Base-by-base conservation (phyloP, 805 yeast genomes). In the Candida insectorum region DNA sequence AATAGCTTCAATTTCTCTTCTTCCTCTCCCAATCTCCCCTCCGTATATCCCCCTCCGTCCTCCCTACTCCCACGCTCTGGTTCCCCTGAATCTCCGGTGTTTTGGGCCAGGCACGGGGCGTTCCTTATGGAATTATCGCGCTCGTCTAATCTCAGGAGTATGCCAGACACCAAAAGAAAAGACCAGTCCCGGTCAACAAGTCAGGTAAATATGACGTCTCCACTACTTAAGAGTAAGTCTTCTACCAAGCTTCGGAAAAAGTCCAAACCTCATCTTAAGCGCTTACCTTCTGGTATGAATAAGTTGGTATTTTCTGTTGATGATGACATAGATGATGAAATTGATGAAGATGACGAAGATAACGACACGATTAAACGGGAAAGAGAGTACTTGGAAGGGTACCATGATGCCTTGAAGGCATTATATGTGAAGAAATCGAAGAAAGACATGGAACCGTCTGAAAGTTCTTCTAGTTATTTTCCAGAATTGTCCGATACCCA, bases 261-360 rank as follows among this genome's bases (percentile, higher is more conserved):
- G 39, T 49, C 56, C 19, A 52, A 52, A 33, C 69, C 69, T 5
- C 63, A 50, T 23, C 43, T 62, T 20, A 60, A 59, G 35, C 46
- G 67, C 16, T 30, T 47, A 22, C 33, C 42, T 16, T 33, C 41
- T 3, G 47, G 44, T 5, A 42, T 24, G 18, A 37, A 39, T 38
- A 66, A 66, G 41, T 48, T 62, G 28, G 64, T 83, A 0, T 86
- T 80, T 52, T 79, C 88, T 22, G 94, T 85, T 0, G 95, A 86
- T 52, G 95, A 86, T 54, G 87, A 82, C 47, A 75, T 83, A 26
- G 75, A 76, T 42, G 95, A 86, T 31, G 53, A 50, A 12, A 43
- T 50, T 41, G 72, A 81, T 15, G 85, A 85, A 26, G 52, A 50
- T 13, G 44, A 47, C 42, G 69, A 79, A 12, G 82, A 77, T 39